Evolutionary conservation across 345 rosid genomes (phyloP), one percentile per base, ranked within the genome.

Genomic region (Adansonia digitata): DNA sequence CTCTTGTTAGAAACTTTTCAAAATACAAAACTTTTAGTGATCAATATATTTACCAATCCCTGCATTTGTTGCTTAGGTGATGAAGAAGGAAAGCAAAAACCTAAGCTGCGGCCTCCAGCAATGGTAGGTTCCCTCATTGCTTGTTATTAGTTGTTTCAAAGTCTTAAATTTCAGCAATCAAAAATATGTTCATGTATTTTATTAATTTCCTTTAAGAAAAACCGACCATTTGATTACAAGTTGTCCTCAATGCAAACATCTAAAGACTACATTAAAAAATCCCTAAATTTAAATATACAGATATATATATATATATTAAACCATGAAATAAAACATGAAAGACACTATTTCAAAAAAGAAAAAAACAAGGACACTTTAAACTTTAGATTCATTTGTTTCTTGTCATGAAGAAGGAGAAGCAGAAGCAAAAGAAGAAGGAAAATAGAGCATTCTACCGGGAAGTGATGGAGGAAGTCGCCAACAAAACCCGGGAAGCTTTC

Each of bases 381-480:
- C 13, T 57, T 27, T 35, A 42, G 43, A 17, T 17, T 18, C 9
- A 31, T 34, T 61, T 35, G 14, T 34, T 62, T 17, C 5, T n/a
- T 34, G 22, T 29, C 10, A 29, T 26, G 35, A 42, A 20, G 52
- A 43, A 42, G 27, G 7, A 17, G 42, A 59, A 59, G 64, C 29
- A 62, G 68, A 35, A 34, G 39, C 24, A 35, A 4, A 45, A 13
- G 15, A 14, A 22, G 29, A 5, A 26, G 24, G 24, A 48, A 12
- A 24, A 4, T 29, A 10, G 20, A 46, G 37, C 72, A 69, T 15
- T 69, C 7, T 69, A 27, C 72, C 56, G 9, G 26, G 1, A 46
- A 11, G 72, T 69, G 35, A 29, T 69, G 15, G 72, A 27, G 57
- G 42, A 48, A 48, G 72, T 69, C 17, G 57, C 72, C 29, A 48